Evolutionary conservation across 2,329 filamentous ascomycete species (phyloP), one percentile per base, ranked within the genome.

Genomic region (Aspergillus hiratsukae): DNA sequence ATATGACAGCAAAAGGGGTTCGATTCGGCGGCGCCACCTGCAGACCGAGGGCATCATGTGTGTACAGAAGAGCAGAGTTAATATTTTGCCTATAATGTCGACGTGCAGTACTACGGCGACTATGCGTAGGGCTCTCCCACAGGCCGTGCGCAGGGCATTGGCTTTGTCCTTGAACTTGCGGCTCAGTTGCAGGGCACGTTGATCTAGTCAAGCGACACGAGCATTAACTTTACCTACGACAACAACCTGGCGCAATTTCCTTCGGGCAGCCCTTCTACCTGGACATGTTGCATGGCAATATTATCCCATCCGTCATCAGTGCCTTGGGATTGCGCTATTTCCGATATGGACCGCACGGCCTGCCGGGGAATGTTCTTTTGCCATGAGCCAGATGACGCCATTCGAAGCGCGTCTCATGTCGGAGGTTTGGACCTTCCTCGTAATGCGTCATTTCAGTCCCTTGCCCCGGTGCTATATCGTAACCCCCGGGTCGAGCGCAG

Each of bases 221-320:
- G 89, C 64, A 68, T 78, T 48, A 79, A 73, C 57, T 56, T 62
- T 45, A 74, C 71, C 5, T 58, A 72, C 3, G 67, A 70, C 54
- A 83, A 80, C 66, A 89, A 81, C 70, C 80, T 80, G 0, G 76
- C 77, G 37, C 91, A 88, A 0, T 92, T 92, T 69, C 89, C 0
- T 74, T 89, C 3, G 83, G 90, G 67, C 89, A 92, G 68, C 81
- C 78, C 23, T 77, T 92, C 17, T 90, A 91, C 70, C 82, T 91
- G 51, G 89, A 91, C 75, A 91, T 91, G 70, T 86, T 83, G 17
- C 89, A 92, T 70, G 89, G 92, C 72, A 87, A 86, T 31, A 89
- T 88, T 68, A 89, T 90, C 58, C 78, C 87, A 63, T 81, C 82
- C 27, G 82, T 91, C 61, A 75, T 91, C 3, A 85, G 87, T 0